phyloP scores from a whole-genome alignment of 2,329 filamentous ascomycete species.

The Sphaceloma murrayae region DNA sequence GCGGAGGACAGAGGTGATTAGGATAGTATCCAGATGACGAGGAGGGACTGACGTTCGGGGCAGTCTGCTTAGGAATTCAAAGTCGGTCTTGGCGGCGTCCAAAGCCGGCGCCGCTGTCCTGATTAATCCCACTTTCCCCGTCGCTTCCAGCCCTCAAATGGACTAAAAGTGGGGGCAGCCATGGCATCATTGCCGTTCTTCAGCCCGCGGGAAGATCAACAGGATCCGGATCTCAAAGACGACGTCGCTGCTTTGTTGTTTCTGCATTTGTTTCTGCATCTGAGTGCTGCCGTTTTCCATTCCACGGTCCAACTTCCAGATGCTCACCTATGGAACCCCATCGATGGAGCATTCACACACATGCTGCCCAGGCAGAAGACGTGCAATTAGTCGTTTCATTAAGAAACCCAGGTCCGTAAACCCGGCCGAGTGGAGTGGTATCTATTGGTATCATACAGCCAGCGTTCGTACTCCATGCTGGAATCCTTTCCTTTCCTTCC shows the following conservation, averaged over 20 bases:
- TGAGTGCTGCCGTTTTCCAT: no score
- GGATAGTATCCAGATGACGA: slow-evolving; percentile 1
- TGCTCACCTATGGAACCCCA: no score
- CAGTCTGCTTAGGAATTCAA: slow-evolving; percentile 11
- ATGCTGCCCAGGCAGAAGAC: not conserved
- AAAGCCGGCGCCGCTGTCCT: slow-evolving; percentile 10
- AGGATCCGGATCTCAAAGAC: no score
- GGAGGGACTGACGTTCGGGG: slow-evolving; percentile 5
- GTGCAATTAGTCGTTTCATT: slow-evolving; percentile 11
- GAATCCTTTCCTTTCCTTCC: not conserved
- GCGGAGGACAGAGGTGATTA: not conserved
- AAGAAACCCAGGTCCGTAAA: slow-evolving; percentile 10
- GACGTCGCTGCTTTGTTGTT: no score
- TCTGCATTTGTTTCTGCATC: no score
- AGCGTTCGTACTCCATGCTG: slow-evolving; percentile 12
- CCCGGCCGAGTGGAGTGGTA: slow-evolving; percentile 17
- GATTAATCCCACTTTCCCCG: slow-evolving; percentile 1
- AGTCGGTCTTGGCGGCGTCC: slow-evolving; percentile 6
- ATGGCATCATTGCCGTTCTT: slow-evolving; percentile 14
- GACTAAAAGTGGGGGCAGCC: slow-evolving; percentile 9
- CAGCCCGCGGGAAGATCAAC: no score
- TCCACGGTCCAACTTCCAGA: no score
- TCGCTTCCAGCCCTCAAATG: slow-evolving; percentile 1
- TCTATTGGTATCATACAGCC: slow-evolving; percentile 17
- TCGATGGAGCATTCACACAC: no score